phyloP scores from a whole-genome alignment of 257 asterid genomes.

The Rauvolfia tetraphylla region DNA sequence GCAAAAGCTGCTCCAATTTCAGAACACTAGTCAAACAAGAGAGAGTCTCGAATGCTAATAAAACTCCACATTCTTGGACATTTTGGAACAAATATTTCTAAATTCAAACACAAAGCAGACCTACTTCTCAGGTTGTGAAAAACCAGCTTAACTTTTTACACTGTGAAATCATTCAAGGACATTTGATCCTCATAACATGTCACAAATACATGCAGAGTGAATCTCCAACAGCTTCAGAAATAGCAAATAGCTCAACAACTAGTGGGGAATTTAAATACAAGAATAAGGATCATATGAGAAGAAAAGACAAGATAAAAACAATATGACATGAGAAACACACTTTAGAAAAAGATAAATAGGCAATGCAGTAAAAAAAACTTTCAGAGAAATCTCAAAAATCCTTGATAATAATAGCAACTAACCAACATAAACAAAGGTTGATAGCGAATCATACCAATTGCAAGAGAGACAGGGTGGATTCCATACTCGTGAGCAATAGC shows the following conservation, averaged over 20 bases:
- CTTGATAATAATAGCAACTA: not conserved
- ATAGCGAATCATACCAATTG: slow-evolving; percentile 48
- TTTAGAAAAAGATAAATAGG: not conserved
- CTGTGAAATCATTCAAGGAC: not conserved
- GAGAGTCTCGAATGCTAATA: not conserved
- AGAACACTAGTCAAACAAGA: not conserved
- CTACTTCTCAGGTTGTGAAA: not conserved
- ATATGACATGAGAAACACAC: not conserved
- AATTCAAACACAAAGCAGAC: not conserved
- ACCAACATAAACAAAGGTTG: not conserved
- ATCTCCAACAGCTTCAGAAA: not conserved
- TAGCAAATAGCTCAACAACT: not conserved
- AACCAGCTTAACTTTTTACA: no score
- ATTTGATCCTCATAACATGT: not conserved
- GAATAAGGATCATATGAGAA: not conserved
- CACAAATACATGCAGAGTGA: not conserved
- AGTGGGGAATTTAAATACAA: not conserved
- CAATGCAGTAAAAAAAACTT: not conserved
- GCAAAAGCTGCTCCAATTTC: not conserved
- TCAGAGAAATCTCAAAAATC: not conserved
- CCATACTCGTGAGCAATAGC: slow-evolving; percentile 51
- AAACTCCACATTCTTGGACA: not conserved
- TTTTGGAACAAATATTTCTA: not conserved
- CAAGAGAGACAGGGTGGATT: slow-evolving; percentile 74
- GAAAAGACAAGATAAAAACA: not conserved